Base-by-base conservation (phyloP, 2,329 filamentous ascomycete genomes). In the Pyrenochaeta sp. region DNA sequence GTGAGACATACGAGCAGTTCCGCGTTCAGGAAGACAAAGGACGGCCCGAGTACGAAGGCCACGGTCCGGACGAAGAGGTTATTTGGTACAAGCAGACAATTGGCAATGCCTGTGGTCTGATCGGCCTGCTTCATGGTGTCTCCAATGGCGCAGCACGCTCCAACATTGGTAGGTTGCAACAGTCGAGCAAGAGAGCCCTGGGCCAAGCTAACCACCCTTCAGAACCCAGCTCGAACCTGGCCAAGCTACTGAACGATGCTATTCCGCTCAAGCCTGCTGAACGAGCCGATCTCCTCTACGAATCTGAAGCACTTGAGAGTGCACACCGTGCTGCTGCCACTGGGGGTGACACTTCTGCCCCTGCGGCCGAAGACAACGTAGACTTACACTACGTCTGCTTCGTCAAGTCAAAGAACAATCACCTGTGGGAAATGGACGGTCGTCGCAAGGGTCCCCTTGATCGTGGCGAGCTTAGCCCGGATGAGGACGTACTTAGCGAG, bases 21-120 rank as follows among this genome's bases (percentile, higher is more conserved):
- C 89, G 93, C 29, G 75, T 84, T 51, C 81, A 85, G 37, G 93
- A 97, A 79, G 93, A 97, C 77, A 79, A 80, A 45, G 73, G 82
- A 18, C 79, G 80, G 36, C 62, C 79, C 2, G 85, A 87, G 33
- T 97, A 97, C 79, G 72, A 75, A 0, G 90, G 89, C 37, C 82
- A 81, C 15, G 92, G 92, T 1, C 77, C 83, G 0, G 71, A 68
- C 0, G 91, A 97, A 71, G 88, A 91, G 4, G 91, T 97, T 0
- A 70, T 96, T 7, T 99, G 94, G 95, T 98, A 93, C 83, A 91
- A 87, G 68, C 95, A 98, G 80, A 98, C 94, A 0, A 98, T 98
- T 66, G 87, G 90, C 54, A 97, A 98, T 75, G 92, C 95, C 2
- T 98, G 95, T 77, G 95, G 95, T 0, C 80, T 97, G 48, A 97